Evolutionary conservation across 73 alveolate species (phyloP).

Genomic region (Tetrahymena thermophila): DNA sequence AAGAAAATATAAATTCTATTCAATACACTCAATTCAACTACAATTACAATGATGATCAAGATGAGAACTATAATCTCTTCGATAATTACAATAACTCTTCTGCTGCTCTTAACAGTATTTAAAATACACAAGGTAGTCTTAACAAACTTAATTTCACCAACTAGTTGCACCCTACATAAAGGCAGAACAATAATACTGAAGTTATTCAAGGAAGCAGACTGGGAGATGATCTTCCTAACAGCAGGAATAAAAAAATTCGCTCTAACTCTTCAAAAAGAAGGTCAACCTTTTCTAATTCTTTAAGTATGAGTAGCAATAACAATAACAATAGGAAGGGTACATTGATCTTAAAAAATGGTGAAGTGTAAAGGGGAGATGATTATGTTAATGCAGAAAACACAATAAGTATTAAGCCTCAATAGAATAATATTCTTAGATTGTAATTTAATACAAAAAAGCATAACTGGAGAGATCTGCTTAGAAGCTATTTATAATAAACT

Average conservation of each 20-base stretch:
- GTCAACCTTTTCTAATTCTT: neutral
- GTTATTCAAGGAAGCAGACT: neutral
- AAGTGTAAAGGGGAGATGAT: neutral
- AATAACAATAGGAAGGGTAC: neutral
- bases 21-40: neutral
- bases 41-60: neutral
- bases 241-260: neutral
- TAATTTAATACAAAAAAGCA: neutral
- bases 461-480: neutral
- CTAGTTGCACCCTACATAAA: neutral
- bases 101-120: neutral
- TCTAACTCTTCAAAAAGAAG: neutral
- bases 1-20: neutral
- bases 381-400: neutral
- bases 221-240: neutral
- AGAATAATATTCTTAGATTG: neutral
- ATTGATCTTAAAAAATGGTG: neutral
- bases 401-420: neutral
- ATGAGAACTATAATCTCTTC: neutral
- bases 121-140: neutral
- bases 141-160: neutral
- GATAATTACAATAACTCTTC: neutral
- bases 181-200: neutral
- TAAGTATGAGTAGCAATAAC: neutral
- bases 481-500: neutral